Conservation (phyloP, 108 stramenopile species). For the Seminavis robusta region DNA sequence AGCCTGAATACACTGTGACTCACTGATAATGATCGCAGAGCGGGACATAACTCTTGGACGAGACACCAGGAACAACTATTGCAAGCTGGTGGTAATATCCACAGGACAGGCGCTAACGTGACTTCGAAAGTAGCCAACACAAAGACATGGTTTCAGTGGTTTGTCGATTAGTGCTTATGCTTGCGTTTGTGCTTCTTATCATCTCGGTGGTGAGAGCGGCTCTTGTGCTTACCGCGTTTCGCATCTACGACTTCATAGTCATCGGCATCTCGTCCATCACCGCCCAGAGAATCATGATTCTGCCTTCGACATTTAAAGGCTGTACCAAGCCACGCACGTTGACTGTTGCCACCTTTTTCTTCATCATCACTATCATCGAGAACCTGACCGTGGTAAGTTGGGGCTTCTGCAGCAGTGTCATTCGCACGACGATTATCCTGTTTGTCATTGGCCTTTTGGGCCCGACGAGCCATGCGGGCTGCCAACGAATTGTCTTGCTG, state of each 20-base stretch:
- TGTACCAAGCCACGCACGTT: conserved; percentile 61
- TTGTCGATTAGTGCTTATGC: no score
- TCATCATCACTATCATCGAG: conserved; percentile 37
- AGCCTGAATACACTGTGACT: no score
- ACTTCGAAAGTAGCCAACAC: no score
- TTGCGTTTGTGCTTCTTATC: not conserved
- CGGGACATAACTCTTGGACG: no score
- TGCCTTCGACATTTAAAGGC: conserved; percentile 73
- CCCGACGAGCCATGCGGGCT: conserved; percentile 48
- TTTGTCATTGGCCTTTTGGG: conserved; percentile 20
- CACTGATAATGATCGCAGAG: no score
- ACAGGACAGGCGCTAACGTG: no score
- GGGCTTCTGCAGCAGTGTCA: conserved; percentile 2
- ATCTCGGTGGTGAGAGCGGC: not conserved
- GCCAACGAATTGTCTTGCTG: conserved; percentile 47
- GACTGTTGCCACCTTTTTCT: conserved; percentile 1
- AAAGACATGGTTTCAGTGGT: no score
- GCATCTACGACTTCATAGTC: conserved; percentile 77
- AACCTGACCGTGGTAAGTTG: conserved; percentile 49
- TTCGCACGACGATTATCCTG: not conserved
- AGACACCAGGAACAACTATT: no score
- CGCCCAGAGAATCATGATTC: conserved; percentile 77
- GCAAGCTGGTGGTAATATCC: no score
- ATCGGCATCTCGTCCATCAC: conserved; percentile 67
- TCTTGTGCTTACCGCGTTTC: not conserved